These are phyloP conservation scores for Ustilago loliicola DNA, from an alignment of 1,284 basidiomycete genomes.

Conservation along the genomic window DNA sequence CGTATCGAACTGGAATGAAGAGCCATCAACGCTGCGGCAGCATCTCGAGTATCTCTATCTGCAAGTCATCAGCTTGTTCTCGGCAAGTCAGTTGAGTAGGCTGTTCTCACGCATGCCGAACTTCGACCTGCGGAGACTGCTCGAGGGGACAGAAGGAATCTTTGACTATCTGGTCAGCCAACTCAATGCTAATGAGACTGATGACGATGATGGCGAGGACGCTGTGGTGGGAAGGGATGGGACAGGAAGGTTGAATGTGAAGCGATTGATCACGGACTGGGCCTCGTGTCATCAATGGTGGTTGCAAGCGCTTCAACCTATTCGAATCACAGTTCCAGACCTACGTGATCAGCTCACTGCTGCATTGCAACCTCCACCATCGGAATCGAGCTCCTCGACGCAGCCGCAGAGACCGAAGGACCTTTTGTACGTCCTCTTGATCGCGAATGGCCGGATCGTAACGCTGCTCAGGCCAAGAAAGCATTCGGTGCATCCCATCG, in stretches of 20 bases:
- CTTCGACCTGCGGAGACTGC: constrained; percentile 86
- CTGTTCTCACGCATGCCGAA: constrained; percentile 90
- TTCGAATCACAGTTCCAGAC: constrained; percentile 77
- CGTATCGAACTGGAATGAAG: constrained; percentile 90
- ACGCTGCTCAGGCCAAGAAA: constrained; percentile 89
- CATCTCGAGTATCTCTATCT: constrained; percentile 95
- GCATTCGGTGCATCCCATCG: constrained; percentile 88
- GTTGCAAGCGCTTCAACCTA: constrained; percentile 80
- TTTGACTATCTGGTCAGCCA: constrained; percentile 55
- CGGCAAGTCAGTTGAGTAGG: constrained; percentile 82
- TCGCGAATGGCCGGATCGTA: constrained; percentile 83
- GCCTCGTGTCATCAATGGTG: constrained; percentile 76
- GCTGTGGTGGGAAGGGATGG: neutral
- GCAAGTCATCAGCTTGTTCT: constrained; percentile 90
- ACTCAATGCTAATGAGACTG: constrained; percentile 49
- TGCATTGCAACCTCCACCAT: constrained; percentile 47
- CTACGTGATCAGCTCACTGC: constrained; percentile 74
- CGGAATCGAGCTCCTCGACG: constrained; percentile 16
- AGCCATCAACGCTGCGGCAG: constrained; percentile 87
- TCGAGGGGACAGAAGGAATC: constrained; percentile 77
- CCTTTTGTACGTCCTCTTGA: constrained; percentile 87
- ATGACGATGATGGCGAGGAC: constrained; percentile 7
- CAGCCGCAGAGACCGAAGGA: constrained; percentile 76
- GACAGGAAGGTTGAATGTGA: neutral
- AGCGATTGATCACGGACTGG: constrained; percentile 30